Conservation (phyloP, 257 asterid species). For the Solanum gandarillasii region DNA sequence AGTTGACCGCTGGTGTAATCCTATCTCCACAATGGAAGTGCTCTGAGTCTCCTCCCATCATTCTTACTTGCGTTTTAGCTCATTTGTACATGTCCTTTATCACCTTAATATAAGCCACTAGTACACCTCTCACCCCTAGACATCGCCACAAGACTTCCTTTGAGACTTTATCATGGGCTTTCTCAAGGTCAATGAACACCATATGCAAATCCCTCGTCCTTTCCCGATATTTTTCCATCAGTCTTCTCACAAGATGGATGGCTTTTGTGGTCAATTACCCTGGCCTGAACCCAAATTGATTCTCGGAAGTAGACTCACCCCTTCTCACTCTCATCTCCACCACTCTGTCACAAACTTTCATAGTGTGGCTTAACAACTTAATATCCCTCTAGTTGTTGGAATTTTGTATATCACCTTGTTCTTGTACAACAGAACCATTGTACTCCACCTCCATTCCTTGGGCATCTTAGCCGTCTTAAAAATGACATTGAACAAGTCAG, state of each 20-base stretch:
- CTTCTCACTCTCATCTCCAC: not conserved
- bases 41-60: not conserved
- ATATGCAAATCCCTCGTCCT: not conserved
- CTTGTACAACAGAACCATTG: not conserved
- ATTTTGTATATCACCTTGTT: not conserved
- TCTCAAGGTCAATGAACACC: not conserved
- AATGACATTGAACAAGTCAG: not conserved
- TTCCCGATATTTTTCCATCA: not conserved
- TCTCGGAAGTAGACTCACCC: not conserved
- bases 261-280: not conserved
- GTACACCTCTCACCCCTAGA: not conserved
- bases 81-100: not conserved
- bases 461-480: not conserved
- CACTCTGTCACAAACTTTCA: not conserved
- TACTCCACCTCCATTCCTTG: not conserved
- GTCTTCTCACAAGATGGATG: not conserved
- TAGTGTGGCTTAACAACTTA: not conserved
- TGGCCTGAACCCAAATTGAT: not conserved
- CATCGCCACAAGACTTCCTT: not conserved
- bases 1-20: not conserved
- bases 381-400: not conserved
- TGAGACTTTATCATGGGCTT: not conserved
- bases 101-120: not conserved
- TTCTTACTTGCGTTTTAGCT: not conserved
- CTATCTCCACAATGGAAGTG: not conserved